These are phyloP conservation scores for Blakeslea trispora DNA, from an alignment of 371 early-diverging fungal species.

Conservation along the genomic window DNA sequence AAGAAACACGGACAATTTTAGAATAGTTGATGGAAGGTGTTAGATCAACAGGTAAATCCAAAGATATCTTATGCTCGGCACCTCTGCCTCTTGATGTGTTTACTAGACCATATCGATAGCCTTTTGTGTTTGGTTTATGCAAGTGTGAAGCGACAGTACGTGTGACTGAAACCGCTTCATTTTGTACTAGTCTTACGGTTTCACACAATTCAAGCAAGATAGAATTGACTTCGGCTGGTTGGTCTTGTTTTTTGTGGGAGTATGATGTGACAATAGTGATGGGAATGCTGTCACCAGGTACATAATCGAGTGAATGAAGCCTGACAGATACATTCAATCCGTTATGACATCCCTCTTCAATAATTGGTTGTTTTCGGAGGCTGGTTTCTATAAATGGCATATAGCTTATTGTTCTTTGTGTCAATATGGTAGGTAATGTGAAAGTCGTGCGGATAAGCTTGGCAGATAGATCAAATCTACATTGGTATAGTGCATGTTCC, in stretches of 20 bases:
- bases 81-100: constrained; percentile 15
- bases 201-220: constrained; percentile 20
- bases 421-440: constrained; percentile 12
- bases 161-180: constrained; percentile 17
- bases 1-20: constrained; percentile 23
- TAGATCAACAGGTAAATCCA: constrained; percentile 25
- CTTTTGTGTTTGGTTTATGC: constrained; percentile 13
- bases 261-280: constrained; percentile 23
- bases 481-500: constrained; percentile 29
- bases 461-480: constrained; percentile 34
- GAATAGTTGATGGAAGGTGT: constrained; percentile 38
- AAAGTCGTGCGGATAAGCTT: constrained; percentile 20
- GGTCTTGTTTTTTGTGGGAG: constrained; percentile 7
- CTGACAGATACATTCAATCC: constrained; percentile 11
- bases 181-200: constrained; percentile 13
- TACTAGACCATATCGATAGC: constrained; percentile 15
- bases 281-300: constrained; percentile 38
- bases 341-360: constrained; percentile 10
- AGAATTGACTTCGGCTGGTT: constrained; percentile 23
- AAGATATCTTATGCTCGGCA: constrained; percentile 17
- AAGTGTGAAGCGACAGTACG: constrained; percentile 17
- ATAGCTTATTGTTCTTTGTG: constrained; percentile 22
- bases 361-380: constrained; percentile 28
- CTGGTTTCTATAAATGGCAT: constrained; percentile 43
- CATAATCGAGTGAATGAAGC: constrained; percentile 30